Evolutionary conservation across 768 basidiomycete species (phyloP), one percentile per base, ranked within the genome.

Genomic region (Pulveroboletus sp.): DNA sequence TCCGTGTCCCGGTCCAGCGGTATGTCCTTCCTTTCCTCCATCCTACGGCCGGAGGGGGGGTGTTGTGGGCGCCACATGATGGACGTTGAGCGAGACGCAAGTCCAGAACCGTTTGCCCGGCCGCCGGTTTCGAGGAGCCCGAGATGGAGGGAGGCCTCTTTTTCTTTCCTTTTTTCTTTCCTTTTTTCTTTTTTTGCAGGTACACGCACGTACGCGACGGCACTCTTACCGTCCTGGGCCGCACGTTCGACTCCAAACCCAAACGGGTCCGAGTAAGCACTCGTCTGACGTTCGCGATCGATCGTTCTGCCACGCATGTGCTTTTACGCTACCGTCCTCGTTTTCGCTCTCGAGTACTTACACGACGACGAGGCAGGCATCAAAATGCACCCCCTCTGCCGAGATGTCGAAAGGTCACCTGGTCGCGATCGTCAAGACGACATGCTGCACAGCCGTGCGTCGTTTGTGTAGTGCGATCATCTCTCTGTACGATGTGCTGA

Each of bases 11-110:
- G 49, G 51, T 39, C 41, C 27, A 11, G 9, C 18, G 35, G n/a
- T 43, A 56, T 50, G 47, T 44, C 41, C 40, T 43, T 38, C 41
- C 40, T 43, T 38, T 47, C 10, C 31, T 47, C 10, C 31, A 43
- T 57, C 55, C 27, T 36, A 57, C 12, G 32, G 4, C 48, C 31
- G 32, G 32, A 5, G 15, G 5, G 14, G 12, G 32, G 32, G 18
- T 17, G 11, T 27, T 7, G 35, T 14, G 17, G n/a, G 31, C 50
- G 41, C 38, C 35, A 14, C 40, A 17, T n/a, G 43, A 38, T 39
- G 15, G n/a, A 3, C 8, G 33, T 8, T 6, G 27, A 28, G 5
- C 6, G 14, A 15, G 26, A 8, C 5, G 21, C 50, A 33, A 42
- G 6, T 11, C 8, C 8, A 27, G 33, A 49, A n/a, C 27, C 6